Evolutionary conservation across 2,329 filamentous ascomycete genomes (phyloP).

Genomic region (Talaromyces atroroseus): DNA sequence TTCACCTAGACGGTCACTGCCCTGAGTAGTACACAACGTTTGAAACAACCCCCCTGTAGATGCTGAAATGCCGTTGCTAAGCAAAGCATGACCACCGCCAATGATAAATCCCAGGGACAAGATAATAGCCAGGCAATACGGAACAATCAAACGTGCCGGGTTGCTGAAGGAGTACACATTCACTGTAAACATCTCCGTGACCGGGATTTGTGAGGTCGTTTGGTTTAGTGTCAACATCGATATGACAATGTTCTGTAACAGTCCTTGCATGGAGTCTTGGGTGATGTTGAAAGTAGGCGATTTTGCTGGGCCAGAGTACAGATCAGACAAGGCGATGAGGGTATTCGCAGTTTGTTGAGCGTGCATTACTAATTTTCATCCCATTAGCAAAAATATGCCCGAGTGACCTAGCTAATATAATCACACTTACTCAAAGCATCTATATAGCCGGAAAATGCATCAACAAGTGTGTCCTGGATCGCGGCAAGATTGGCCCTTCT

Average conservation of each 20-base stretch:
- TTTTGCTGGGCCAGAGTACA: neutral
- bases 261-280: conserved; percentile 1
- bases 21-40: conserved; percentile 12
- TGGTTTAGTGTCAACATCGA: conserved; percentile 12
- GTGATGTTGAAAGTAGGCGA: conserved; percentile 10
- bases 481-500: conserved; percentile 8
- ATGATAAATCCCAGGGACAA: conserved; percentile 8
- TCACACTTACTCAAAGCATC: neutral
- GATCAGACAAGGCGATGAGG: conserved; percentile 2
- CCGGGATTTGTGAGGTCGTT: neutral
- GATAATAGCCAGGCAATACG: conserved; percentile 9
- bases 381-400: neutral
- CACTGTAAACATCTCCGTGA: conserved; percentile 1
- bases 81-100: conserved; percentile 7
- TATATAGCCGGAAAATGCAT: conserved; percentile 6
- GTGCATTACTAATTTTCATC: conserved; percentile 3
- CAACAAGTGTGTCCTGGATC: conserved; percentile 1
- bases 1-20: conserved; percentile 6
- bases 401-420: neutral
- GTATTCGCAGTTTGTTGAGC: conserved; percentile 6
- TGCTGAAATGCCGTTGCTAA: conserved; percentile 14
- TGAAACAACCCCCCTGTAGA: conserved; percentile 12
- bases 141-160: conserved; percentile 3
- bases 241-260: conserved; percentile 14
- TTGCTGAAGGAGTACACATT: conserved; percentile 12